Base-by-base conservation (phyloP, 352 stramenopile genomes). In the Lagenidium sp. region DNA sequence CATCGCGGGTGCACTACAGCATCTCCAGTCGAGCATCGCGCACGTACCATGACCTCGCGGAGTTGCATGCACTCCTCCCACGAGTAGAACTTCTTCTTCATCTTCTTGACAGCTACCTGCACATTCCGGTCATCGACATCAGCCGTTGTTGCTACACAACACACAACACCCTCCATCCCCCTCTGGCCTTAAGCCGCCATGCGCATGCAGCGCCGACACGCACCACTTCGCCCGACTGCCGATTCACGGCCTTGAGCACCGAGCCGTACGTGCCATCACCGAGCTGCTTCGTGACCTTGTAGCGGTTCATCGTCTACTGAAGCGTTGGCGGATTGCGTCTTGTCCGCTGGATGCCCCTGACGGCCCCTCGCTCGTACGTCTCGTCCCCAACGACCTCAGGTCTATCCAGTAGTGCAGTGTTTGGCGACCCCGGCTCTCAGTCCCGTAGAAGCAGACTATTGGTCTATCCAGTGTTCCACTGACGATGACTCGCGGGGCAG, bases 51-150 rank as follows among this genome's bases (percentile, higher is more conserved):
- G 23, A 99, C 88, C 81, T 99, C 97, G 26, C 95, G 84, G 13
- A 99, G 70, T 36, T 97, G 75, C 68, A 98, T 97, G 65, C 92
- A 97, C 49, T 98, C 93, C 58, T 99, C 85, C 81, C 82, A 95
- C 41, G 75, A 96, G 60, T 94, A 95, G 64, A 97, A 97, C 50
- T 97, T 96, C 70, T 97, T 98, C 65, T 98, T 98, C 87, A 98
- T 98, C 55, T 95, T 97, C 61, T 98, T 98, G 39, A 98, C 81
- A 2, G 94, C 94, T 12, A 97, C 88, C 76, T 96, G 48, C 39
- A 37, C 18, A 13, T 34, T 18, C 31, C 3, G 15, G 36, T 21
- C 38, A 47, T 26, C 47, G n/a, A n/a, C n/a, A n/a, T n/a, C n/a
- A n/a, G n/a, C n/a, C n/a, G n/a, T n/a, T n/a, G n/a, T n/a, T n/a